Evolutionary conservation across 2,329 filamentous ascomycete species (phyloP), one percentile per base, ranked within the genome.

Genomic region (Aspergillus piperis): DNA sequence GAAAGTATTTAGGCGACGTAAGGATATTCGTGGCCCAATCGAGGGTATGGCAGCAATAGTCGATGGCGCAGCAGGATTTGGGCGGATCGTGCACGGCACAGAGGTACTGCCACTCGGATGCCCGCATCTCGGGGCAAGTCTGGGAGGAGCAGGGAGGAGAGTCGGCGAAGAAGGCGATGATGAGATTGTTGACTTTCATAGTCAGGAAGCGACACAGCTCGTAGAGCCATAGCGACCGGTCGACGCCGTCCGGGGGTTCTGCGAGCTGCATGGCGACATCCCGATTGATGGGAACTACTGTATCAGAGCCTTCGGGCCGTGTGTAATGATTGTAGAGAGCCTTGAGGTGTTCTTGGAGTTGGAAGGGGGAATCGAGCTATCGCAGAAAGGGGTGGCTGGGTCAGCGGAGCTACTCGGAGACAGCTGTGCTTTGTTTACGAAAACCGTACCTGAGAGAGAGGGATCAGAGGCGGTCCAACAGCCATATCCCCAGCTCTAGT

Each of bases 21-120:
- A 99, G 88, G 19, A 94, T 90, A 70, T 96, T 96, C 59, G 92
- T 93, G 2, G 95, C 95, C 92, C 94, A 98, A 79, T 99, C 95
- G 47, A 99, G 88, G 0, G 95, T 99, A 75, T 99, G 95, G 75
- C 94, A 98, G 83, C 93, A 97, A 80, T 99, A 99, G 79, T 99
- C 95, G 72, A 99, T 97, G 54, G 95, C 95, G 77, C 94, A 97
- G 81, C 95, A 99, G 70, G 90, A 91, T 80, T 98, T 98, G 52
- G 95, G 95, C 53, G 92, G 90, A 73, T 98, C 94, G 75, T 99
- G 95, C 3, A 98, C 95, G 54, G 95, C 95, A 80, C 95, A 99
- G 51, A 99, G 86, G 72, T 98, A 99, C 79, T 99, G 95, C 95
- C 95, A 99, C 81, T 99, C 94, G 30, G 91, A 95, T 2, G 95